phyloP scores from a whole-genome alignment of 495 filamentous ascomycete genomes.

The Penicillium longicatenatum region DNA sequence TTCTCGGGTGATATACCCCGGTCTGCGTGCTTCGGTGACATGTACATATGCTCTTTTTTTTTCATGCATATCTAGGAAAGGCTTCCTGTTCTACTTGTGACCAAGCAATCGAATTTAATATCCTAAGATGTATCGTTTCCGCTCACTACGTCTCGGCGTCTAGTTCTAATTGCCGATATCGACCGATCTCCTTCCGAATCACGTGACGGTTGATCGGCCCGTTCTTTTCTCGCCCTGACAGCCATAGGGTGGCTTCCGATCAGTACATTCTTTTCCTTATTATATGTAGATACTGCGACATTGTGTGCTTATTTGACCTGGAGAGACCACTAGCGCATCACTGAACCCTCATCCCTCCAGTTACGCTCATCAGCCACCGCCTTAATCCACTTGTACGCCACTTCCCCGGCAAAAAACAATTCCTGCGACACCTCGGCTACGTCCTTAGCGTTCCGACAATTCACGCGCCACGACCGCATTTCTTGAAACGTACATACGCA shows the following conservation, averaged over 20 bases:
- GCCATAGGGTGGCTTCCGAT: slow-evolving; percentile 3
- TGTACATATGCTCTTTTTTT: slow-evolving; percentile 33
- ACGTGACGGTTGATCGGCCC: slow-evolving; percentile 31
- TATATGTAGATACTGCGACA: slow-evolving; percentile 4
- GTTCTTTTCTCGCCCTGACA: slow-evolving; percentile 24
- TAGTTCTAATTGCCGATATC: neutral
- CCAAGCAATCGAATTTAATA: neutral
- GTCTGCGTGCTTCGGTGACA: slow-evolving; percentile 18
- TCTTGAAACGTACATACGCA: slow-evolving; percentile 4
- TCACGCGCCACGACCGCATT: slow-evolving; percentile 1
- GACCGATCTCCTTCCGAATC: slow-evolving; percentile 13
- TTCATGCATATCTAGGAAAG: slow-evolving; percentile 24
- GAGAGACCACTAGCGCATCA: neutral
- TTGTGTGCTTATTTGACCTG: neutral
- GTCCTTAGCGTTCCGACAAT: neutral
- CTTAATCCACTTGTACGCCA: neutral
- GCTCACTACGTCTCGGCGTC: neutral
- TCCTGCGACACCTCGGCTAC: slow-evolving; percentile 32
- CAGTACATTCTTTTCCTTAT: slow-evolving; percentile 1
- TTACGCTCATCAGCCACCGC: neutral
- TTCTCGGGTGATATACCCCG: slow-evolving; percentile 21
- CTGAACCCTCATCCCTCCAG: neutral
- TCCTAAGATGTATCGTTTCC: neutral
- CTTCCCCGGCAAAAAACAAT: slow-evolving; percentile 25
- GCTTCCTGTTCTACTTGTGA: neutral